Percentiles rank a stretch among this genome's conserved stretches.
Conservation (phyloP, 2,329 filamentous ascomycete species). For the Clarireedia monteithiana region DNA sequence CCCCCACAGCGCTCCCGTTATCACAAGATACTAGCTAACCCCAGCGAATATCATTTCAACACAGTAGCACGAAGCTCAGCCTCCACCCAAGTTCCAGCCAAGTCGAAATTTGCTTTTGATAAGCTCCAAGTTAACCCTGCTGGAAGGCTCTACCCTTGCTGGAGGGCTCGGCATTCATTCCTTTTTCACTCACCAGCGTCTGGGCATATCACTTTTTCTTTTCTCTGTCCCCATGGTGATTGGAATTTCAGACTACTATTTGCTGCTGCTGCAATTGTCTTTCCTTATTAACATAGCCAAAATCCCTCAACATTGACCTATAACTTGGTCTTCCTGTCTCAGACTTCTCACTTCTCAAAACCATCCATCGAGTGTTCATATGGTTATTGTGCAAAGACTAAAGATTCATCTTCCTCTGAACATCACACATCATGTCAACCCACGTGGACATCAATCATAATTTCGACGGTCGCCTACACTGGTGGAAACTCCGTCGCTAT, state of each 20-base stretch:
- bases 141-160: background rate
- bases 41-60: background rate
- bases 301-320: background rate
- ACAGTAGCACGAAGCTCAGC: background rate
- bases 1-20: background rate
- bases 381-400: background rate
- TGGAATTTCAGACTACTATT: background rate
- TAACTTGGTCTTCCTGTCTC: too few species aligned
- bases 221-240: background rate
- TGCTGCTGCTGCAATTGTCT: background rate
- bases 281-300: background rate
- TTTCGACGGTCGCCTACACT: slow-evolving; percentile 1
- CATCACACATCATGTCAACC: background rate
- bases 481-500: slow-evolving; percentile 6
- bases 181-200: background rate
- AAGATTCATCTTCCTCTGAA: background rate
- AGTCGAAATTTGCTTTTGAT: background rate
- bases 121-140: background rate
- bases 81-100: background rate
- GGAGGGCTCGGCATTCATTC: background rate
- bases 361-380: background rate
- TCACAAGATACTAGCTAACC: background rate
- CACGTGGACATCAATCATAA: slow-evolving; percentile 7
- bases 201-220: background rate
- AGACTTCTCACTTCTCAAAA: background rate